A percentile compares a stretch with the other conserved stretches of the same genome.
Conservation (phyloP, 441 rosid species). For the Gossypium davidsonii region DNA sequence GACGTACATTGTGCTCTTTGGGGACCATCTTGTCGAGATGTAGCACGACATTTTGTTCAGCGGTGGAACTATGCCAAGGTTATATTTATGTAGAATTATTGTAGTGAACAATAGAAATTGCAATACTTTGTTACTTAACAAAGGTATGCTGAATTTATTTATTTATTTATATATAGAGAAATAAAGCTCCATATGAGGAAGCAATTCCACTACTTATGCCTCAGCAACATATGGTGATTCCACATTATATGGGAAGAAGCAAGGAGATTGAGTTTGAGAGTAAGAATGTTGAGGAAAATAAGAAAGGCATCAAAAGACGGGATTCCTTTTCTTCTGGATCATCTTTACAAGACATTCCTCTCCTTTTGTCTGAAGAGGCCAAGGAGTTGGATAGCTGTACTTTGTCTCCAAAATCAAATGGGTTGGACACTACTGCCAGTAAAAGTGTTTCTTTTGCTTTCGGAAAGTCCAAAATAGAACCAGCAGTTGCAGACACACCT, state of each 20-base stretch:
- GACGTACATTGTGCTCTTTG: conserved; percentile 98
- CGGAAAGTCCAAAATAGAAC: conserved; percentile 53
- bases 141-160: conserved; percentile 10
- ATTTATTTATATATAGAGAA: conserved; percentile 45
- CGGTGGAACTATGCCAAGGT: conserved; percentile 99
- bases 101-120: neutral
- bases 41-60: conserved; percentile 96
- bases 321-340: conserved; percentile 77
- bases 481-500: conserved; percentile 52
- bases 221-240: conserved; percentile 98
- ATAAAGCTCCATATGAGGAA: conserved; percentile 93
- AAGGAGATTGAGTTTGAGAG: conserved; percentile 2
- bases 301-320: conserved; percentile 45
- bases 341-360: conserved; percentile 83
- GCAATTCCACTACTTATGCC: conserved; percentile 96
- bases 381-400: conserved; percentile 39
- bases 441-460: conserved; percentile 53
- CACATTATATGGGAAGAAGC: conserved; percentile 82
- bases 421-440: conserved; percentile 26
- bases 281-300: conserved; percentile 37
- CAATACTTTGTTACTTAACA: conserved; percentile 1
- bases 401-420: conserved; percentile 38
- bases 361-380: conserved; percentile 83
- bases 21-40: conserved; percentile 98
- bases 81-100: conserved; percentile 7